These are phyloP conservation scores for Gossypium davidsonii DNA, from an alignment of 441 rosid genomes.

Conservation along the genomic window DNA sequence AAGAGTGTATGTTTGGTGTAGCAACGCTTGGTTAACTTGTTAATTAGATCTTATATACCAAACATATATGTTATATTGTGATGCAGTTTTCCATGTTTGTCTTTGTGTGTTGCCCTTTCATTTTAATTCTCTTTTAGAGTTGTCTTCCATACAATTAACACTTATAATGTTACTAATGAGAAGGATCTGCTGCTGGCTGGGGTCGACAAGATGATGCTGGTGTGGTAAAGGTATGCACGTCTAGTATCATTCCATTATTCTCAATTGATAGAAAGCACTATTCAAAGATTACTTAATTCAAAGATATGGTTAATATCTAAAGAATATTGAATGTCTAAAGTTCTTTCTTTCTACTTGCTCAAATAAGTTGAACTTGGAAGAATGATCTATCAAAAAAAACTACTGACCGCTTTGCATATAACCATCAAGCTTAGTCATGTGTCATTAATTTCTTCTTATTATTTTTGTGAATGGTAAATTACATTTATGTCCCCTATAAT, in stretches of 20 bases:
- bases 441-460: background rate
- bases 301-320: background rate
- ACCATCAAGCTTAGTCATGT: background rate
- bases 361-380: background rate
- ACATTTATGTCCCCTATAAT: background rate
- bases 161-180: constrained; percentile 15
- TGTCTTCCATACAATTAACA: background rate
- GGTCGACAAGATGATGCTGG: constrained; percentile 92
- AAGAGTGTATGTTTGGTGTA: background rate
- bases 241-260: background rate
- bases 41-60: background rate
- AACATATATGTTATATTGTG: background rate
- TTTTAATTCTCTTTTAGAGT: constrained; percentile 4
- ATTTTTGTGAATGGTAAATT: background rate
- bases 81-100: background rate
- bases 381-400: background rate
- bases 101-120: background rate
- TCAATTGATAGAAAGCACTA: background rate
- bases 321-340: constrained; percentile 4
- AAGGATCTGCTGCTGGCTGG: constrained; percentile 99
- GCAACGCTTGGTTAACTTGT: background rate
- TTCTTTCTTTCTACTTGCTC: background rate
- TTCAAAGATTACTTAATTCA: background rate
- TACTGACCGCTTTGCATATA: background rate
- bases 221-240: constrained; percentile 72